Evolutionary conservation across 1,139 yeast genomes (phyloP).

Genomic region (Geotrichum reessii): DNA sequence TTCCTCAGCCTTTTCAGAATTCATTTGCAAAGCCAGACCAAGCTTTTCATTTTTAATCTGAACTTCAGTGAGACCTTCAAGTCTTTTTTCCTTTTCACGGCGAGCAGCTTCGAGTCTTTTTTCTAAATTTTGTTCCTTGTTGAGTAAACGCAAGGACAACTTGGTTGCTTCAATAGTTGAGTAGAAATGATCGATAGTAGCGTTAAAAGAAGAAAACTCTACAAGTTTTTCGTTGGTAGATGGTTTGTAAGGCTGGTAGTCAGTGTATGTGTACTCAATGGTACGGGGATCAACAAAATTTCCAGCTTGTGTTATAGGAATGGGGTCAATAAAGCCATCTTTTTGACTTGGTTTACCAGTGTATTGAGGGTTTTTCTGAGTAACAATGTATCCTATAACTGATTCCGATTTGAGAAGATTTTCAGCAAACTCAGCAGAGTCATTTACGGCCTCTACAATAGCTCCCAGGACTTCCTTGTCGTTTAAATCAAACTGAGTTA

Average conservation of each 20-base stretch:
- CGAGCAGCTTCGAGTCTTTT: slow-evolving; percentile 70
- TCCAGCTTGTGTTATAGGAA: slow-evolving; percentile 24
- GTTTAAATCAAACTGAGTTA: slow-evolving; percentile 25
- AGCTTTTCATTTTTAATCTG: slow-evolving; percentile 60
- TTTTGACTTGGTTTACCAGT: slow-evolving; percentile 35
- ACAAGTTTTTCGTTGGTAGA: slow-evolving; percentile 24
- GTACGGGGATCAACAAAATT: slow-evolving; percentile 31
- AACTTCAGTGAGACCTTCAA: slow-evolving; percentile 58
- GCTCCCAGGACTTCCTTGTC: slow-evolving; percentile 20
- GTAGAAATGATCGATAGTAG: slow-evolving; percentile 75
- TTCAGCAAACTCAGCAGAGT: slow-evolving; percentile 43
- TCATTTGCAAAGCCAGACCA: slow-evolving; percentile 67
- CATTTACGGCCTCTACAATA: slow-evolving; percentile 45
- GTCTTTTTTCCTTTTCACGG: slow-evolving; percentile 64
- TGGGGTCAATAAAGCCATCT: slow-evolving; percentile 20
- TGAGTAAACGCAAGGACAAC: slow-evolving; percentile 63
- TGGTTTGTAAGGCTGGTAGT: slow-evolving; percentile 82
- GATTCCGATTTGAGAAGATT: slow-evolving; percentile 31
- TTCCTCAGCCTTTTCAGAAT: slow-evolving; percentile 66
- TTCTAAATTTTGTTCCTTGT: slow-evolving; percentile 68
- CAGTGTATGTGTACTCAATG: slow-evolving; percentile 58
- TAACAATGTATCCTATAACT: slow-evolving; percentile 58
- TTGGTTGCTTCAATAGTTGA: slow-evolving; percentile 81
- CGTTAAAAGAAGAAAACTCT: slow-evolving; percentile 57
- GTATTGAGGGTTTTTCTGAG: slow-evolving; percentile 53